A percentile compares a stretch with the other conserved stretches of the same genome.
Conservation (phyloP, 2,329 filamentous ascomycete species). For the Aspergillus pseudoglaucus region DNA sequence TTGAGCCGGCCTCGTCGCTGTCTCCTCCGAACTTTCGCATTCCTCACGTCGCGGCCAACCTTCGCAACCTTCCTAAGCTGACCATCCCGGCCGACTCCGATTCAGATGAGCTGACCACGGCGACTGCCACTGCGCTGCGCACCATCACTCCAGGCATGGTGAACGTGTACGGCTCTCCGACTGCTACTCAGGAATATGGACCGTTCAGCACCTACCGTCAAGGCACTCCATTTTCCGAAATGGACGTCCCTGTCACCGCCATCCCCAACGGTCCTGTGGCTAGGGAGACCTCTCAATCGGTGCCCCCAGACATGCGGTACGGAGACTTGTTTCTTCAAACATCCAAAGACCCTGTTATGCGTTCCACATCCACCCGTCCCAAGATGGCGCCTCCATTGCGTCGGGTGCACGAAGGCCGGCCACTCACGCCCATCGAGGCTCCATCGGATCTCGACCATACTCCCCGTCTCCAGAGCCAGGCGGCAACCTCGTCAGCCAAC, state of each 20-base stretch:
- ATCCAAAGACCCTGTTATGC: conserved; percentile 39
- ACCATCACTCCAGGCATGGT: conserved; percentile 26
- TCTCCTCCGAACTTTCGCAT: conserved; percentile 26
- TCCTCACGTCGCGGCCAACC: conserved; percentile 39
- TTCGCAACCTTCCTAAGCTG: conserved; percentile 49
- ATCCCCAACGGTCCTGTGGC: conserved; percentile 65
- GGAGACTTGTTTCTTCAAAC: conserved; percentile 35
- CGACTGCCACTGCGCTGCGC: conserved; percentile 18
- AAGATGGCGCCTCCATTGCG: conserved; percentile 18
- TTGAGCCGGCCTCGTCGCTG: conserved; percentile 46
- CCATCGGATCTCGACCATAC: conserved; percentile 20
- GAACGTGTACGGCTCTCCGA: conserved; percentile 8
- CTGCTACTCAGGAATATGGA: conserved; percentile 14
- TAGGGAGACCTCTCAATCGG: conserved; percentile 78
- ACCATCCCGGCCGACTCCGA: conserved; percentile 59
- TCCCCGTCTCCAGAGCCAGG: conserved; percentile 12
- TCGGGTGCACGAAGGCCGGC: conserved; percentile 15
- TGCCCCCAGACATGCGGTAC: conserved; percentile 89
- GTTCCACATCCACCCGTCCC: conserved; percentile 42
- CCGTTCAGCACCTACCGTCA: conserved; percentile 46
- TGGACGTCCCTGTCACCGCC: conserved; percentile 77
- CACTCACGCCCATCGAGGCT: conserved; percentile 25
- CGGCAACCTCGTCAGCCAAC: neutral
- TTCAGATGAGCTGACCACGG: conserved; percentile 54
- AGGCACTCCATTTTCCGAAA: conserved; percentile 82